These are phyloP conservation scores for Vigna unguiculata DNA, from an alignment of 306 rosid species.

Conservation along the genomic window DNA sequence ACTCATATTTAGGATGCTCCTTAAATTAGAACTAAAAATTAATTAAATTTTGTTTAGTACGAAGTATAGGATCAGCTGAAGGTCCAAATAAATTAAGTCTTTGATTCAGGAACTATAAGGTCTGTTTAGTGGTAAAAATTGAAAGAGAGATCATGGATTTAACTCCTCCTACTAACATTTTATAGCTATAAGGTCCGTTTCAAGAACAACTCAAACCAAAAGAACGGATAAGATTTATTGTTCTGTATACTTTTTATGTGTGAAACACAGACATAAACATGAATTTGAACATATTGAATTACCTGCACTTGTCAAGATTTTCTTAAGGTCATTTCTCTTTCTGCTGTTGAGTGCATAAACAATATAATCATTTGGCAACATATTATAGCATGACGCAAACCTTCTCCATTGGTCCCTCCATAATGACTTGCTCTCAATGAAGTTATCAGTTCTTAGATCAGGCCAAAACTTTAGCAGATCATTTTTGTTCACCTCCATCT, in stretches of 20 bases:
- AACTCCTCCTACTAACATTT: too few species aligned
- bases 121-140: too few species aligned
- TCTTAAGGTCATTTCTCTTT: conserved; percentile 11
- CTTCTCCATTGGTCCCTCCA: conserved; percentile 11
- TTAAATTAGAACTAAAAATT: too few species aligned
- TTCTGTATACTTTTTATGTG: neutral
- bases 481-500: neutral
- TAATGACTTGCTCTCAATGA: neutral
- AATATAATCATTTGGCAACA: neutral
- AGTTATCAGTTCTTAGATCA: conserved; percentile 24
- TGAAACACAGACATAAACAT: neutral
- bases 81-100: too few species aligned
- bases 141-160: too few species aligned
- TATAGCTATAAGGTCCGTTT: too few species aligned
- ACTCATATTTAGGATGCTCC: too few species aligned
- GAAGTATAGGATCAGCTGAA: too few species aligned
- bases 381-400: neutral
- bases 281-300: neutral
- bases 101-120: too few species aligned
- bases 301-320: conserved; percentile 19
- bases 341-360: neutral
- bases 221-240: neutral
- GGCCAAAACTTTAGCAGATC: conserved; percentile 22
- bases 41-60: too few species aligned
- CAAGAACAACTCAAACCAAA: neutral